phyloP scores from a whole-genome alignment of 768 basidiomycete species.

The Panus rudis region DNA sequence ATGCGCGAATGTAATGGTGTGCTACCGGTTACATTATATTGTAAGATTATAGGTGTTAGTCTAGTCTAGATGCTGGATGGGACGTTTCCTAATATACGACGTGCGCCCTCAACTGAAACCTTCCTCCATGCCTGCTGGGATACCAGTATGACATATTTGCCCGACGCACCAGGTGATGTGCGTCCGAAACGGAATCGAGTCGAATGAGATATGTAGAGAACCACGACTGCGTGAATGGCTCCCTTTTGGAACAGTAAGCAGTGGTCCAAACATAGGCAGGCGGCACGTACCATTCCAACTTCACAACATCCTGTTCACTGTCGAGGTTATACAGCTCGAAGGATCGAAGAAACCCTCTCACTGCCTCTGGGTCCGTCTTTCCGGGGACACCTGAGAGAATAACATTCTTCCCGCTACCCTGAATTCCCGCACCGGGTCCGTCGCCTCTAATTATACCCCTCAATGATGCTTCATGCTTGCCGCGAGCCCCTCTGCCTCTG shows the following conservation, averaged over 20 bases:
- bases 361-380: slow-evolving; percentile 26
- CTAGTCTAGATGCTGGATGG: too few species aligned
- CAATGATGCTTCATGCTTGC: slow-evolving; percentile 31
- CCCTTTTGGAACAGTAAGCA: too few species aligned
- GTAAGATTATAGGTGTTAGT: slow-evolving; percentile 8
- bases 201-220: slow-evolving; percentile 52
- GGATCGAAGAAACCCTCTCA: slow-evolving; percentile 36
- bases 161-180: slow-evolving; percentile 57
- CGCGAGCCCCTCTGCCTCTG: slow-evolving; percentile 37
- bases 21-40: slow-evolving; percentile 8
- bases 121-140: slow-evolving; percentile 28
- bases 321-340: slow-evolving; percentile 31
- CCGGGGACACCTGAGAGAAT: slow-evolving; percentile 58
- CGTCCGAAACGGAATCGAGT: slow-evolving; percentile 52
- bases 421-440: slow-evolving; percentile 47
- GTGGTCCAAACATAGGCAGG: too few species aligned
- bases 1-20: slow-evolving; percentile 55
- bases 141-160: slow-evolving; percentile 52
- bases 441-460: slow-evolving; percentile 30
- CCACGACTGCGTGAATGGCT: slow-evolving; percentile 20
- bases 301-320: slow-evolving; percentile 39
- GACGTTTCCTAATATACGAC: slow-evolving; percentile 38
- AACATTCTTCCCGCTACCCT: slow-evolving; percentile 45
- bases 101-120: slow-evolving; percentile 39
- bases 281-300: slow-evolving; percentile 45